A percentile compares a stretch with the other conserved stretches of the same genome.
Evolutionary conservation across 176 grass and related monocot species (phyloP).

Genomic region (Hsuehochloa calcarea): DNA sequence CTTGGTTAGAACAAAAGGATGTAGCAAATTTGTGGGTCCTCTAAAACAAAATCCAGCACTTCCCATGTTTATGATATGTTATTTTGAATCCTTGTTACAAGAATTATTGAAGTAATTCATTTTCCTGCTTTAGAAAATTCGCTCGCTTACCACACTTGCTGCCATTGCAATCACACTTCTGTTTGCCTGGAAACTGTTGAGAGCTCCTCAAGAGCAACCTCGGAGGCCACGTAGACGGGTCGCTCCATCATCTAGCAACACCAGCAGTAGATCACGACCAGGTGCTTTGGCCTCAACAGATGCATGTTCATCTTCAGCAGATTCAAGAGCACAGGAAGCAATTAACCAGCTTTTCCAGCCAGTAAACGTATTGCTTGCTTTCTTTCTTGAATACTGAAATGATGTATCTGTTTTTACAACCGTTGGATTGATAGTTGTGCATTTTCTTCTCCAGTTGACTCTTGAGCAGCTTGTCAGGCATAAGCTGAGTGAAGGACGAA

Average conservation of each 20-base stretch:
- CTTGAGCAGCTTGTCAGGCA: slow-evolving; percentile 99
- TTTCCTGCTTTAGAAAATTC: slow-evolving; percentile 72
- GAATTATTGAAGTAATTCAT: slow-evolving; percentile 27
- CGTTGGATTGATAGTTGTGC: slow-evolving; percentile 32
- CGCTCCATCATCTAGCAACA: slow-evolving; percentile 49
- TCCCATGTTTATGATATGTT: slow-evolving; percentile 4
- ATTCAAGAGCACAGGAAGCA: slow-evolving; percentile 83
- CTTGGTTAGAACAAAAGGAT: slow-evolving; percentile 4
- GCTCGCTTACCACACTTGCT: slow-evolving; percentile 82
- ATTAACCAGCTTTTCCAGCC: slow-evolving; percentile 93
- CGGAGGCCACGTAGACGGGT: slow-evolving; percentile 61
- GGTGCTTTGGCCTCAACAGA: slow-evolving; percentile 49
- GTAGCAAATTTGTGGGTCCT: not conserved
- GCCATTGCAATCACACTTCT: slow-evolving; percentile 77
- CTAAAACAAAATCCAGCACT: not conserved
- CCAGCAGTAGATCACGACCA: slow-evolving; percentile 57
- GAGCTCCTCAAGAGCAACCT: slow-evolving; percentile 71
- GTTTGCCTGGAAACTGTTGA: slow-evolving; percentile 91
- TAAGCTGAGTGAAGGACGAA: slow-evolving; percentile 90
- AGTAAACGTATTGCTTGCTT: slow-evolving; percentile 62
- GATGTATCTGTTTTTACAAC: not conserved
- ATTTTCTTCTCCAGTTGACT: slow-evolving; percentile 63
- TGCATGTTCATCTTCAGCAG: slow-evolving; percentile 73
- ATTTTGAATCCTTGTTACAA: not conserved
- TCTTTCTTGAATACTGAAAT: slow-evolving; percentile 19